Base-by-base conservation (phyloP, 352 stramenopile genomes). In the Phytophthora crassamura region DNA sequence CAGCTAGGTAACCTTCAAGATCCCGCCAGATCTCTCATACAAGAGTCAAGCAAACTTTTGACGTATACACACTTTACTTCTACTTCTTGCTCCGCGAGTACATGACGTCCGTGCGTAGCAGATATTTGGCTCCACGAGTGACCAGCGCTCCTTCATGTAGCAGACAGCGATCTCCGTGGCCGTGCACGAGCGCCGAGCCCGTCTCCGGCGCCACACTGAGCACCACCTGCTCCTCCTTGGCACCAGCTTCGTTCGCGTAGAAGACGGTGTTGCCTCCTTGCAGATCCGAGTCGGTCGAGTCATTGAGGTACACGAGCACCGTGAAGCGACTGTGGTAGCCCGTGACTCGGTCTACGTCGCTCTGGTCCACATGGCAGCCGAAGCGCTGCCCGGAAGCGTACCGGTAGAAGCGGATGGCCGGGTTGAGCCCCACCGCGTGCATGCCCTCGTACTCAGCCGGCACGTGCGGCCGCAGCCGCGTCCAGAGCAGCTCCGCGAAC, bases 341-440 rank as follows among this genome's bases (percentile, higher is more conserved):
- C 33, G 86, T 94, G 49, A 83, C 59, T 4, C 77, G 75, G 57
- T 94, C 84, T 51, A 93, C 77, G 64, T 93, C 82, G 71, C 86
- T 94, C 72, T 93, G 82, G 64, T 94, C 86, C n/a, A 94, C 84
- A 53, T 93, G 84, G 46, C 84, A 93, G 34, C 84, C 86, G 63
- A 94, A 94, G 6, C 78, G 68, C 73, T 94, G 86, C 12, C 84
- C 84, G 5, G 59, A 62, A 41, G 67, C 66, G 67, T 94, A 94
- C 14, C 84, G 78, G 38, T 94, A 94, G 69, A 94, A 91, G 12
- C 84, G 80, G 52, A 93, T 84, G 14, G 80, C 74, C 14, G 84
- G 75, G 57, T 94, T 94, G 30, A 91, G 70, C 25, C 84, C 86
- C 30, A 75, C 75, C 12, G 84, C 84, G 39, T 75, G 69, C 77